These are phyloP conservation scores for Calonectria leucothoes DNA, from an alignment of 2,329 filamentous ascomycete species.

Conservation along the genomic window DNA sequence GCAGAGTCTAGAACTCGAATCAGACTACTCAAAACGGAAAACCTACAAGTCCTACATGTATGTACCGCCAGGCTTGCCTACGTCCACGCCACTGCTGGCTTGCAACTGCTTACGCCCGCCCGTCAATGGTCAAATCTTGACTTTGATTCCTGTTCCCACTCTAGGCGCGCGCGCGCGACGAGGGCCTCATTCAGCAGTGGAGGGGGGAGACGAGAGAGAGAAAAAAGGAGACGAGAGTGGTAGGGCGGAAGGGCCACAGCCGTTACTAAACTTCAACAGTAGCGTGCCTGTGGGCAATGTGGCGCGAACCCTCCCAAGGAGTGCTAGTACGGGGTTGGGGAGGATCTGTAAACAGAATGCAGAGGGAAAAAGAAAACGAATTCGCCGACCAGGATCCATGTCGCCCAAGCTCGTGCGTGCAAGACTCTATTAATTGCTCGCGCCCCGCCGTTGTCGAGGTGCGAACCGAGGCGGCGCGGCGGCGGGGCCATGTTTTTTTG, in stretches of 20 bases:
- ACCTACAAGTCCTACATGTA: not conserved
- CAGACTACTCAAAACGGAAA: not conserved
- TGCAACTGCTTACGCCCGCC: not conserved
- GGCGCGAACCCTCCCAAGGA: constrained; percentile 9
- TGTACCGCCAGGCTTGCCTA: not conserved
- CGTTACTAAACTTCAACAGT: constrained; percentile 5
- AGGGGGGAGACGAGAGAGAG: not conserved
- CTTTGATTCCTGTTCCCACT: not conserved
- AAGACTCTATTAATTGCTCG: constrained; percentile 4
- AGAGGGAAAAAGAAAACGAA: not conserved
- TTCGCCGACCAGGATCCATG: constrained; percentile 3
- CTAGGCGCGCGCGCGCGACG: not conserved
- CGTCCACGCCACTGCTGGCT: not conserved
- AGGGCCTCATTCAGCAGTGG: not conserved
- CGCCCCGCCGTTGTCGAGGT: not conserved
- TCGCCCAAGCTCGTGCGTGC: not conserved
- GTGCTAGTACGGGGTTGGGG: not conserved
- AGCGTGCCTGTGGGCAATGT: not conserved
- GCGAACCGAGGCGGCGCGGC: constrained; percentile 10
- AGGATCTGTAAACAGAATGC: not conserved
- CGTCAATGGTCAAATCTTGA: not conserved
- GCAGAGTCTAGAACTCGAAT: constrained; percentile 1
- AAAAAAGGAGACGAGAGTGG: no score
- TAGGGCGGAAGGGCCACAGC: not conserved
- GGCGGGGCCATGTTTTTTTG: constrained; percentile 8